A percentile compares a stretch with the other conserved stretches of the same genome.
These are phyloP conservation scores for Boletales sp. DNA, from an alignment of 768 basidiomycete genomes.

Conservation along the genomic window DNA sequence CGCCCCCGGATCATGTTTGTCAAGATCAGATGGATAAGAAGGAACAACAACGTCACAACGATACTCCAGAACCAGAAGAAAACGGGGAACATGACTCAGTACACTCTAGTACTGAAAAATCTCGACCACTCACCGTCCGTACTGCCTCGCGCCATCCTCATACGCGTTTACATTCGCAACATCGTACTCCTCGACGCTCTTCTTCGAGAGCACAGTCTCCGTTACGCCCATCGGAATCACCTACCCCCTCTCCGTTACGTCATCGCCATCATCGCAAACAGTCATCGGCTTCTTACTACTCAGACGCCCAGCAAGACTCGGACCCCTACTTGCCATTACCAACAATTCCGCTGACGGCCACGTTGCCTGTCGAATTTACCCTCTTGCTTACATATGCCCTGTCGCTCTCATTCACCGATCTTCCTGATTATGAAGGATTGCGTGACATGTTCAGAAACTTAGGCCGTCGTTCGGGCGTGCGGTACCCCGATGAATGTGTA, in stretches of 20 bases:
- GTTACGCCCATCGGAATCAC: not conserved
- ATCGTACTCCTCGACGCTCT: conserved; percentile 15
- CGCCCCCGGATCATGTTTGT: conserved; percentile 11
- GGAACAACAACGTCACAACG: not conserved
- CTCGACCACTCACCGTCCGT: conserved; percentile 5
- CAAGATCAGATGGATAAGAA: conserved; percentile 2
- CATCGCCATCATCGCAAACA: conserved; percentile 14
- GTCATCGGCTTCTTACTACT: conserved; percentile 18
- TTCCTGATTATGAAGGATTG: conserved; percentile 85
- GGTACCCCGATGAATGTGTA: conserved; percentile 26
- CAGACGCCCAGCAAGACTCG: conserved; percentile 11
- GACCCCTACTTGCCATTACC: conserved; percentile 6
- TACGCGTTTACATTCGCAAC: conserved; percentile 10
- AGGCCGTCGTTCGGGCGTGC: conserved; percentile 50
- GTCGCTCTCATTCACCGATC: conserved; percentile 80
- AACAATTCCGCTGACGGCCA: conserved; percentile 61
- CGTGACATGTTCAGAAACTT: conserved; percentile 66
- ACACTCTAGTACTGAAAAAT: conserved; percentile 14
- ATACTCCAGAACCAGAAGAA: conserved; percentile 11
- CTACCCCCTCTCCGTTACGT: conserved; percentile 20
- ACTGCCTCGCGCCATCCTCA: conserved; percentile 12
- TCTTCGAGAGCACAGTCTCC: conserved; percentile 9
- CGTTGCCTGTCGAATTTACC: conserved; percentile 78
- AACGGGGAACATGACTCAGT: conserved; percentile 6
- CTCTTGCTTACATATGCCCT: conserved; percentile 77